phyloP scores from a whole-genome alignment of 176 grass and related monocot species.

The Poa annua region DNA sequence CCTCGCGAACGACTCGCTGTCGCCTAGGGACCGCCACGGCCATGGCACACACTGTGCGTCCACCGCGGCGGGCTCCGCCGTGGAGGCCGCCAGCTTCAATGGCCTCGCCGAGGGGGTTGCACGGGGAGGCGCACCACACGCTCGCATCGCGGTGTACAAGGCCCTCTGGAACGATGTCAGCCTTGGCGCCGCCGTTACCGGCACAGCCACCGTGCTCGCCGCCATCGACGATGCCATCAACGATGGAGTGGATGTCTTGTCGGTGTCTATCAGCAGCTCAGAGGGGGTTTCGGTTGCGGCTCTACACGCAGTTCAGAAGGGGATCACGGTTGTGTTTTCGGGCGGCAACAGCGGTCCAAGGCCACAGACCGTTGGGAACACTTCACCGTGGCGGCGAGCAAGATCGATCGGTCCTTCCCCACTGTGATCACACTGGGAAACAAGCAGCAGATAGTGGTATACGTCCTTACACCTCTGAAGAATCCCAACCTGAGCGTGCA shows the following conservation, averaged over 20 bases:
- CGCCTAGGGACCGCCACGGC: background rate
- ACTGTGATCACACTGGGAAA: constrained; percentile 42
- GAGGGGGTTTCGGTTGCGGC: constrained; percentile 14
- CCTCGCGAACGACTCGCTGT: no score
- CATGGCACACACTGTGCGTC: constrained; percentile 49
- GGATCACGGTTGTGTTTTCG: constrained; percentile 10
- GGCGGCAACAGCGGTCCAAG: background rate
- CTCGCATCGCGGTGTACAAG: constrained; percentile 43
- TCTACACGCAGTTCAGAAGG: constrained; percentile 44
- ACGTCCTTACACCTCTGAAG: no score
- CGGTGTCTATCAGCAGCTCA: accelerated
- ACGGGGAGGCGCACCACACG: constrained; percentile 19
- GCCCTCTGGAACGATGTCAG: no score
- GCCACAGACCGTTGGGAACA: background rate
- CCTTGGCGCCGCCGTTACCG: no score
- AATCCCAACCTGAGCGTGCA: no score
- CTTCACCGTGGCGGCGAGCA: constrained; percentile 32
- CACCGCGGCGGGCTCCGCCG: constrained; percentile 19
- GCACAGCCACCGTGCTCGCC: constrained; percentile 15
- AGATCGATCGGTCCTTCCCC: constrained; percentile 39
- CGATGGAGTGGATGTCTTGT: background rate
- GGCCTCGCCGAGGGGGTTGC: background rate
- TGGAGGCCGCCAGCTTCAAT: constrained; percentile 13
- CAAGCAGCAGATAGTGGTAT: constrained; percentile 41
- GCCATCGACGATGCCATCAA: constrained; percentile 29